Evolutionary conservation across 2,329 filamentous ascomycete genomes (phyloP), one percentile per base, ranked within the genome.

Genomic region (Fusarium metavorans): DNA sequence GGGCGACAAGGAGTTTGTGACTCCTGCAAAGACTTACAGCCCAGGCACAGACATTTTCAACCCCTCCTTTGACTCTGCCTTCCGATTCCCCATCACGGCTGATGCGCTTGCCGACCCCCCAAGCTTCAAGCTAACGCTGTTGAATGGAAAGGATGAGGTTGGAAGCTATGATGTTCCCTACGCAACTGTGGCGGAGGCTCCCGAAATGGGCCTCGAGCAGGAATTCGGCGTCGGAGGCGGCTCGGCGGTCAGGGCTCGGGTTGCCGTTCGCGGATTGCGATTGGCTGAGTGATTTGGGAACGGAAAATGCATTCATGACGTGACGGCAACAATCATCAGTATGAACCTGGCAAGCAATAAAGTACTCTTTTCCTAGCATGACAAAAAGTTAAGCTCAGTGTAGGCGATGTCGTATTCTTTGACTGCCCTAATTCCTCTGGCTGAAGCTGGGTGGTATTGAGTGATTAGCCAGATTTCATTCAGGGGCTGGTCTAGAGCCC

Each of bases 11-110:
- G 77, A 78, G 6, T 77, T 76, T 2, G 68, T 61, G 34, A 78
- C 77, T 0, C 70, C 77, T 4, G 67, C 34, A 16, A 78, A 78
- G 70, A 72, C 67, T 11, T 78, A 78, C 23, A 68, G 56, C 16
- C 77, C 75, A 0, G 77, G 77, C n/a, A 78, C 64, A 0, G 77
- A 78, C 13, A 78, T 78, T 20, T 78, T 78, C 43, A 78, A 78
- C 58, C 77, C 77, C 0, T 57, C 76, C 6, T 78, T 77, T 58
- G 77, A 78, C 18, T 50, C 76, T 0, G 77, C 72, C 0, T 78
- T 78, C 39, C 71, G 76, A 4, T 75, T 78, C 62, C 77, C 77
- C 20, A 64, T 78, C 13, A 77, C 76, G 0, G 67, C 72, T 0
- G 75, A 76, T 2, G 71, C 68, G 35, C 20, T 78, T 5, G 64